Conservation (phyloP, 2,329 filamentous ascomycete species). For the Fusarium clavum region DNA sequence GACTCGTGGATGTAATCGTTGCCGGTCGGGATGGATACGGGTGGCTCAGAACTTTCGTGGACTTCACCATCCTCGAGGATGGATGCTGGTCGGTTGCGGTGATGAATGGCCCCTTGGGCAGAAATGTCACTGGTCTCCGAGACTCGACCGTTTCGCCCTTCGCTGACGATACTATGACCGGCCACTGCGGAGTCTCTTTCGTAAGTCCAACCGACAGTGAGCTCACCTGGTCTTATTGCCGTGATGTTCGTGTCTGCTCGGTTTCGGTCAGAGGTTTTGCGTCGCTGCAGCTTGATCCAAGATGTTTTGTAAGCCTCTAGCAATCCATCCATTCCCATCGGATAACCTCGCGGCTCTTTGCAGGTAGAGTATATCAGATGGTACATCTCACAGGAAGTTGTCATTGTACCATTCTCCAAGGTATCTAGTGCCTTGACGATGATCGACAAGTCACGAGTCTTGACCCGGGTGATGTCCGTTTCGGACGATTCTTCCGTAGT, state of each 20-base stretch:
- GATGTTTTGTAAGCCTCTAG: not conserved
- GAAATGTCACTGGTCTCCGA: not conserved
- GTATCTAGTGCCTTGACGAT: not conserved
- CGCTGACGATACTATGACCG: not conserved
- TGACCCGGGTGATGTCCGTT: not conserved
- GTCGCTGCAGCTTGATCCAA: not conserved
- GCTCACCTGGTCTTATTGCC: not conserved
- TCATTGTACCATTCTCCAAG: not conserved
- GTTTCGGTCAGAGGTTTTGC: accelerated
- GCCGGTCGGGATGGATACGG: accelerated
- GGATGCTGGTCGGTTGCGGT: not conserved
- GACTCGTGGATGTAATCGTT: not conserved
- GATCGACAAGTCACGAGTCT: not conserved
- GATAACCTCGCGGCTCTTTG: accelerated
- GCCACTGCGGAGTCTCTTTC: too few relatives aligned
- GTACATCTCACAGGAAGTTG: not conserved
- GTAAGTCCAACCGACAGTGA: too few relatives aligned
- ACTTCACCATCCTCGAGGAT: not conserved
- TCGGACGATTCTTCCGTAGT: accelerated
- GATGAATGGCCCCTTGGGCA: too few relatives aligned
- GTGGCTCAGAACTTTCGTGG: not conserved
- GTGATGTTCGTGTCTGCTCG: accelerated
- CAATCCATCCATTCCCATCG: not conserved
- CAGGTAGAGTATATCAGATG: not conserved
- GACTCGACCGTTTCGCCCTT: not conserved